Conservation (phyloP, 306 rosid species). For the Fragaria nilgerrensis region DNA sequence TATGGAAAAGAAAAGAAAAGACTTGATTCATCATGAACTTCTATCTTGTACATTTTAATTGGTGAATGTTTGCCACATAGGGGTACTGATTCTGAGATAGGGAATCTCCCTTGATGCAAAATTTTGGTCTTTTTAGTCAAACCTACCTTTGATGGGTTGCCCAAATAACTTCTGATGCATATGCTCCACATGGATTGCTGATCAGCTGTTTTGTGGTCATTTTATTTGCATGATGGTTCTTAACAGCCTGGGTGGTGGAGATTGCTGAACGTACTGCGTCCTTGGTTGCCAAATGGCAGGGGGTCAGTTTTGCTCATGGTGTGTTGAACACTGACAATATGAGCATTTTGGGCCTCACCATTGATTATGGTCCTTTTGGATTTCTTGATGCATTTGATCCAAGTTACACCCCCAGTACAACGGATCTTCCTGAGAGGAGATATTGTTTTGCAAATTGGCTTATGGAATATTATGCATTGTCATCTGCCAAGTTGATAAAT, state of each 20-base stretch:
- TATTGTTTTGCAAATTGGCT: slow-evolving; percentile 97
- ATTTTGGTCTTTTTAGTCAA: background rate
- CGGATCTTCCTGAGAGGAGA: slow-evolving; percentile 98
- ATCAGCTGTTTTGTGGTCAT: slow-evolving; percentile 11
- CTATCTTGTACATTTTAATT: background rate
- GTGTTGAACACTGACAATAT: slow-evolving; percentile 97
- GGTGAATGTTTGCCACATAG: background rate
- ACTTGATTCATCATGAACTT: background rate
- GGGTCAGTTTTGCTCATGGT: slow-evolving; percentile 97
- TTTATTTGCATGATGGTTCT: slow-evolving; percentile 23
- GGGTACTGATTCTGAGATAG: background rate
- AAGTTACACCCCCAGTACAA: slow-evolving; percentile 85
- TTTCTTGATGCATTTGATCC: slow-evolving; percentile 99
- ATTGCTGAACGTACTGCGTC: slow-evolving; percentile 94
- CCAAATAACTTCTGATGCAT: background rate
- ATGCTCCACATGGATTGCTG: background rate
- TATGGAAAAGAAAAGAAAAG: background rate
- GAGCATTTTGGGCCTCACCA: slow-evolving; percentile 98
- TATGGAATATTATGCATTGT: slow-evolving; percentile 91
- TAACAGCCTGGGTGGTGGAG: slow-evolving; percentile 91
- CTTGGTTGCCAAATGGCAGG: slow-evolving; percentile 93
- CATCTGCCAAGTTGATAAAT: slow-evolving; percentile 69
- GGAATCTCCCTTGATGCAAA: background rate
- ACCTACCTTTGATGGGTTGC: background rate
- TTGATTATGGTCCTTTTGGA: slow-evolving; percentile 98